A percentile compares a stretch with the other conserved stretches of the same genome.
Evolutionary conservation across 73 alveolate species (phyloP).

Genomic region (Stentor coeruleus): DNA sequence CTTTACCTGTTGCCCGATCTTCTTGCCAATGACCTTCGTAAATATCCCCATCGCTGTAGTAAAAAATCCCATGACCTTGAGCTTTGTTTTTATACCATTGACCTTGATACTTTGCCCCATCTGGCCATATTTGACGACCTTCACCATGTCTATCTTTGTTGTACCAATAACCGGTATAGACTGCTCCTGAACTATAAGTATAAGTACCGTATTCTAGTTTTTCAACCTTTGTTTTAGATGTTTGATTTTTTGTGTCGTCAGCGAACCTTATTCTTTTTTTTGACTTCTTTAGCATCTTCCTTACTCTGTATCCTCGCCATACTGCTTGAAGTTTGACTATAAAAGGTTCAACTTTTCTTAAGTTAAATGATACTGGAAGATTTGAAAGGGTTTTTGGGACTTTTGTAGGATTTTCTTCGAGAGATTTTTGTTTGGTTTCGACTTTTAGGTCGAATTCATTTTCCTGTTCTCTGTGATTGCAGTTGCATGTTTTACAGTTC

Average conservation of each 20-base stretch:
- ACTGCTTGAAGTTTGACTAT: conserved; percentile 18
- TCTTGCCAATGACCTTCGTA: conserved; percentile 58
- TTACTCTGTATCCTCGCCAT: conserved; percentile 14
- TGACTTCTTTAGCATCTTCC: conserved; percentile 3
- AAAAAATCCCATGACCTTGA: conserved; percentile 50
- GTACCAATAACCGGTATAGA: conserved; percentile 74
- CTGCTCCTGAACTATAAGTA: conserved; percentile 64
- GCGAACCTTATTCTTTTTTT: neutral
- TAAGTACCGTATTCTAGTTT: conserved; percentile 41
- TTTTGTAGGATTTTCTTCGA: neutral
- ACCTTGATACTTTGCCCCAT: conserved; percentile 45
- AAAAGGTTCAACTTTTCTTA: neutral
- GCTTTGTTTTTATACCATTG: conserved; percentile 56
- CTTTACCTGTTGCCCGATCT: conserved; percentile 67
- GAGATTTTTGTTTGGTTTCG: neutral
- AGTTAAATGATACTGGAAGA: neutral
- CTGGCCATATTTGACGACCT: conserved; percentile 48
- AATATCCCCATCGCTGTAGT: conserved; percentile 51
- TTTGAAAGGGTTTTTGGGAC: neutral
- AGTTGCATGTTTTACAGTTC: neutral
- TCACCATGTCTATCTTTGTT: conserved; percentile 68
- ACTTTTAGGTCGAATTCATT: neutral
- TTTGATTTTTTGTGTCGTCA: conserved; percentile 41
- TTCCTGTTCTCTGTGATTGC: neutral
- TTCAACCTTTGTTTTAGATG: conserved; percentile 29